phyloP scores from a whole-genome alignment of 2,329 filamentous ascomycete genomes.

The Stemphylium vesicarium region DNA sequence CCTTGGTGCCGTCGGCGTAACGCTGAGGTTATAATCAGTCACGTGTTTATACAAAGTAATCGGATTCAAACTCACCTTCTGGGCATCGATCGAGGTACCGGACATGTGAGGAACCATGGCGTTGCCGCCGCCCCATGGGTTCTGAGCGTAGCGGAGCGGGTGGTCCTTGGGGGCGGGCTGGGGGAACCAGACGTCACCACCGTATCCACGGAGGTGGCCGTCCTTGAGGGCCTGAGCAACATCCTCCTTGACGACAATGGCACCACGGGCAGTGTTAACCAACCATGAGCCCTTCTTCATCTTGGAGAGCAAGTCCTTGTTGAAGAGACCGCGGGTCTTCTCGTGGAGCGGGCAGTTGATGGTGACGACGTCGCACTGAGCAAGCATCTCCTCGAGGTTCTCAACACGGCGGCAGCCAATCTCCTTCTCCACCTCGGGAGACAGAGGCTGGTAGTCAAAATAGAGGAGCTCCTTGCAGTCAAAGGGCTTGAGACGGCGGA shows the following conservation, averaged over 20 bases:
- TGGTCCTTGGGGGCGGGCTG: conserved; percentile 96
- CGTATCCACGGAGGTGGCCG: conserved; percentile 90
- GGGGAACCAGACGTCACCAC: conserved; percentile 93
- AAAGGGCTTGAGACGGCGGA: conserved; percentile 93
- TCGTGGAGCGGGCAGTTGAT: conserved; percentile 99
- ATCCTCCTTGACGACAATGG: conserved; percentile 99
- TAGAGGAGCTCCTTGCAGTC: conserved; percentile 99
- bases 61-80: conserved; percentile 60
- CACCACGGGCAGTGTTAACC: conserved; percentile 97
- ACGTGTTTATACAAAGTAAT: not conserved
- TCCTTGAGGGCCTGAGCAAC: conserved; percentile 91
- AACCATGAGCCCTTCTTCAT: conserved; percentile 99
- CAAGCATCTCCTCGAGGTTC: conserved; percentile 88
- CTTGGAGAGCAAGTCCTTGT: conserved; percentile 98
- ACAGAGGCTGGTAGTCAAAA: conserved; percentile 98
- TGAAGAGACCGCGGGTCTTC: conserved; percentile 95
- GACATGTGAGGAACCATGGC: conserved; percentile 99
- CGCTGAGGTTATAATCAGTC: conserved; percentile 32
- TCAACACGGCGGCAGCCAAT: conserved; percentile 93
- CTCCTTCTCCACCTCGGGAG: conserved; percentile 85
- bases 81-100: conserved; percentile 96
- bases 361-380: conserved; percentile 95
- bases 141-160: conserved; percentile 88
- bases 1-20: conserved; percentile 86
- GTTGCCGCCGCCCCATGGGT: conserved; percentile 95